Percentiles rank a stretch among this genome's conserved stretches.
These are phyloP conservation scores for Mortierella polycephala DNA, from an alignment of 371 early-diverging fungal genomes.

Conservation along the genomic window DNA sequence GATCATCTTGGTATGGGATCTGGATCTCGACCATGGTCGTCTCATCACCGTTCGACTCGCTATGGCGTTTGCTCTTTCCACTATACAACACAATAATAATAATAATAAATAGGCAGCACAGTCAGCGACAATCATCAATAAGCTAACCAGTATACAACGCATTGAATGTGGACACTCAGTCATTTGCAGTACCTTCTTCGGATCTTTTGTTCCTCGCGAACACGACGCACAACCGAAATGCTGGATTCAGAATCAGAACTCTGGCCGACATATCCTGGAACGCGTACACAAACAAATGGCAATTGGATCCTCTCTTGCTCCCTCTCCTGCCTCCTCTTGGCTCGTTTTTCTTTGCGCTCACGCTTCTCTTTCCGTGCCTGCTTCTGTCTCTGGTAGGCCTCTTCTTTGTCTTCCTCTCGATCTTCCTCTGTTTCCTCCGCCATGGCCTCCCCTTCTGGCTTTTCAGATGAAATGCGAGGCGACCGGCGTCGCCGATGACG, in stretches of 20 bases:
- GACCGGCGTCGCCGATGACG: constrained; percentile 28
- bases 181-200: constrained; percentile 13
- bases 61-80: constrained; percentile 22
- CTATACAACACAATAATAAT: background rate
- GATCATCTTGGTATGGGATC: constrained; percentile 40
- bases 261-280: constrained; percentile 36
- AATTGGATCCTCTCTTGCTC: constrained; percentile 20
- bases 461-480: constrained; percentile 14
- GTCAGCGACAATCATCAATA: background rate
- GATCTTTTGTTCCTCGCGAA: constrained; percentile 17
- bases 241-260: constrained; percentile 49
- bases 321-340: constrained; percentile 15
- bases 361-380: constrained; percentile 37
- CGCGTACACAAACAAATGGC: constrained; percentile 32
- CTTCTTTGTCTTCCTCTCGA: constrained; percentile 6
- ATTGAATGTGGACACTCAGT: background rate
- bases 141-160: no score
- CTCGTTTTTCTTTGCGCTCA: constrained; percentile 35
- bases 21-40: constrained; percentile 38
- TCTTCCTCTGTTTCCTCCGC: constrained; percentile 10
- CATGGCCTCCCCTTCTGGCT: background rate
- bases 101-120: background rate
- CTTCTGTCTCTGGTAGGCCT: constrained; percentile 22
- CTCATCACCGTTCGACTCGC: constrained; percentile 20
- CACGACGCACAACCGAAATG: constrained; percentile 40